phyloP scores from a whole-genome alignment of 225 moss, liverwort and hornwort genomes.

The Physcomitrium patens region DNA sequence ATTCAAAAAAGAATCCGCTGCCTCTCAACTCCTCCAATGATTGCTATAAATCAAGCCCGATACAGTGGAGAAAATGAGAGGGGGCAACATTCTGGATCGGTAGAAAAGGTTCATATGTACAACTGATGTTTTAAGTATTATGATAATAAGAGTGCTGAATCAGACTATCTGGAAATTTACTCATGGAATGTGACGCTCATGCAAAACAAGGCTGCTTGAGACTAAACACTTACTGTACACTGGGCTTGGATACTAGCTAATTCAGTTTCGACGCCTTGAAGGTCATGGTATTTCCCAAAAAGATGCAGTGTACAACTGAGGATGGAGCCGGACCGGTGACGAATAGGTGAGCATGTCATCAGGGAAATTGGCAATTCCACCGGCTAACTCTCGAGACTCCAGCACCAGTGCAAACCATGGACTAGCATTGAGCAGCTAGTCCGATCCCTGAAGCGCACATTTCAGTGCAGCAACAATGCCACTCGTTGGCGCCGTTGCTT shows the following conservation, averaged over 20 bases:
- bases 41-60: conserved; percentile 9
- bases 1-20: conserved; percentile 8
- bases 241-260: not conserved
- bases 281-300: not conserved
- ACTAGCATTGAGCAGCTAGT: not conserved
- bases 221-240: conserved; percentile 23
- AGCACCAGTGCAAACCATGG: not conserved
- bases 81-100: conserved; percentile 32
- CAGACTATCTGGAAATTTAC: not conserved
- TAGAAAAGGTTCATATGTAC: conserved; percentile 23
- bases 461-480: conserved; percentile 43
- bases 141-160: not conserved
- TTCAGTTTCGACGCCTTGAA: not conserved
- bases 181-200: not conserved
- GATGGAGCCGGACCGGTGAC: not conserved
- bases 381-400: not conserved
- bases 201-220: not conserved
- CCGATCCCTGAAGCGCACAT: conserved; percentile 37
- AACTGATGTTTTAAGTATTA: not conserved
- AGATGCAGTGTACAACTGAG: not conserved
- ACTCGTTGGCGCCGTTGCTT: conserved; percentile 6
- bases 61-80: conserved; percentile 56
- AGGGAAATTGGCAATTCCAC: too few relatives aligned
- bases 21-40: conserved; percentile 46
- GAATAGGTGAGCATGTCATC: not conserved